Evolutionary conservation across 139 green algal species (phyloP).

Genomic region (Pseudopediastrum boryanum): DNA sequence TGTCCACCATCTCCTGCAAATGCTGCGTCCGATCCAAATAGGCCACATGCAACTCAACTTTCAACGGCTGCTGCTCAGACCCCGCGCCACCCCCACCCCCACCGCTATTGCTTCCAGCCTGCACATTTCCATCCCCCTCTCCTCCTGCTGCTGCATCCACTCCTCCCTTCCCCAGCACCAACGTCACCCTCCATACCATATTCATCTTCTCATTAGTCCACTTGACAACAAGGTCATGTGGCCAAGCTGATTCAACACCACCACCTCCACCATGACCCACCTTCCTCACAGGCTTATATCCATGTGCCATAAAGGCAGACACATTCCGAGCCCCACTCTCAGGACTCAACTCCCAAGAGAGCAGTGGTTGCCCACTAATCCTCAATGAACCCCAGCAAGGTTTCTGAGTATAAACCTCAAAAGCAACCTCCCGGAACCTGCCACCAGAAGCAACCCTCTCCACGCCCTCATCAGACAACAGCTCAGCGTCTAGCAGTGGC

Average conservation of each 20-base stretch:
- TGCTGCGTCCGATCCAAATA: conserved; percentile 1
- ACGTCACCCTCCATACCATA: neutral
- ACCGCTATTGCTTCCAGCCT: conserved; percentile 7
- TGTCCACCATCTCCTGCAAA: conserved; percentile 1
- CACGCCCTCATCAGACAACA: neutral
- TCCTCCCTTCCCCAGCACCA: neutral
- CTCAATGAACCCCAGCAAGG: conserved; percentile 34
- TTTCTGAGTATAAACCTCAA: conserved; percentile 10
- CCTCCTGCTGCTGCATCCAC: neutral
- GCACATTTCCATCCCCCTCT: neutral
- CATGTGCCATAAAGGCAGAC: too few relatives aligned
- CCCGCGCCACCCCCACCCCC: neutral
- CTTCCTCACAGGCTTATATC: too few relatives aligned
- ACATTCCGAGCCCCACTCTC: neutral
- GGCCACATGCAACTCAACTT: conserved; percentile 34
- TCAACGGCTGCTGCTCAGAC: neutral
- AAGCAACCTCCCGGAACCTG: neutral
- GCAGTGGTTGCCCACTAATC: neutral
- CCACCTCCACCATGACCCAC: too few relatives aligned
- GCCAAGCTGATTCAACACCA: too few relatives aligned
- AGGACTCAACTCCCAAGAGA: conserved; percentile 14
- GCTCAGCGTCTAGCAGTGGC: neutral
- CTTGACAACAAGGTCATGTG: conserved; percentile 31
- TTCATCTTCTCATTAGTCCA: conserved; percentile 30
- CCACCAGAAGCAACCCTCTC: too few relatives aligned